These are phyloP conservation scores for Vitis hybrid DNA, from an alignment of 177 flowering plant species.

Conservation along the genomic window DNA sequence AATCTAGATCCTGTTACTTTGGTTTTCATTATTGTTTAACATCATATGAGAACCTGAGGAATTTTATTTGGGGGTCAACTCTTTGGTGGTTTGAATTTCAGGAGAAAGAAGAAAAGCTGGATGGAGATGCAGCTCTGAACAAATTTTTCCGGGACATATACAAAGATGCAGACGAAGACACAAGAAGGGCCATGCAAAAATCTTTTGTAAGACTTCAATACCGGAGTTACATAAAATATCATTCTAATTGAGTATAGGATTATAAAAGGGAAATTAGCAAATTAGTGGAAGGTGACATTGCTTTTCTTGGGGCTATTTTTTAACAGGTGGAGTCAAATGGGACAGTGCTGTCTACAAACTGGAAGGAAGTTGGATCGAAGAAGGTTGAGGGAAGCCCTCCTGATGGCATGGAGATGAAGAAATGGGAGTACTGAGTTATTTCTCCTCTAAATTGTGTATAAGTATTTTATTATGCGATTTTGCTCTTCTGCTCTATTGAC, in stretches of 20 bases:
- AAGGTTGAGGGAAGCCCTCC: conserved; percentile 88
- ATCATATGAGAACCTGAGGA: too few relatives aligned
- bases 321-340: conserved; percentile 87
- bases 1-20: not conserved
- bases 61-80: not conserved
- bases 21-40: not conserved
- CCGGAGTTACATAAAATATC: too few relatives aligned
- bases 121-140: conserved; percentile 97
- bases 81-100: conserved; percentile 29
- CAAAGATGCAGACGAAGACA: conserved; percentile 87
- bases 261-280: not conserved
- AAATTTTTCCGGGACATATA: conserved; percentile 85
- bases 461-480: not conserved
- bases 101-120: conserved; percentile 97
- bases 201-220: conserved; percentile 70
- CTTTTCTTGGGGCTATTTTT: not conserved
- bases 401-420: conserved; percentile 91
- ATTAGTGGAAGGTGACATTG: not conserved
- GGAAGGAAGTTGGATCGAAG: conserved; percentile 92
- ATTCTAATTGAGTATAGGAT: not conserved
- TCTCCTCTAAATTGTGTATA: not conserved
- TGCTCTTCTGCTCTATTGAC: not conserved
- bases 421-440: conserved; percentile 60
- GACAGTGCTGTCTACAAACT: conserved; percentile 88
- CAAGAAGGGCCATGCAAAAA: conserved; percentile 88